Evolutionary conservation across 2,329 filamentous ascomycete species (phyloP).

Genomic region (Aphanoascus verrucosus): DNA sequence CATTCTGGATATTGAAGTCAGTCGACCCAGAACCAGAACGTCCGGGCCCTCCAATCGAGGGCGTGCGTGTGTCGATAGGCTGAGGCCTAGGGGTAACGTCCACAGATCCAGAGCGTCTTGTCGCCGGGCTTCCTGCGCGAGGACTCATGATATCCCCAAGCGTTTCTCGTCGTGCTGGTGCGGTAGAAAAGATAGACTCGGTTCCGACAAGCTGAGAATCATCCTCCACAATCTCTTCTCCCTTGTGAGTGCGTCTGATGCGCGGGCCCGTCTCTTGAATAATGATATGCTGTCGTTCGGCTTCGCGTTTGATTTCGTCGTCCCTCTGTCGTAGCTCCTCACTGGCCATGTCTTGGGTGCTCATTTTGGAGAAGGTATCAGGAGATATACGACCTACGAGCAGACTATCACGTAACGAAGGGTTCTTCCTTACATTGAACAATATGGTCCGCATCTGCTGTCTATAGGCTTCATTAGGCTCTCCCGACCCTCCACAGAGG

Average conservation of each 20-base stretch:
- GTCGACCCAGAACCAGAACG: conserved; percentile 38
- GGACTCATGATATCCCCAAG: conserved; percentile 19
- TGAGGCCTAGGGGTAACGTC: conserved; percentile 21
- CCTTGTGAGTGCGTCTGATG: conserved; percentile 84
- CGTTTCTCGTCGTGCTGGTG: conserved; percentile 35
- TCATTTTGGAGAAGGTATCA: conserved; percentile 75
- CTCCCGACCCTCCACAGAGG: conserved; percentile 41
- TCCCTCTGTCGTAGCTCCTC: conserved; percentile 66
- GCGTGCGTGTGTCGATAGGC: conserved; percentile 29
- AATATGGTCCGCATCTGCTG: conserved; percentile 62
- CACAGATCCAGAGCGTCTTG: conserved; percentile 7
- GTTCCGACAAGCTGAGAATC: conserved; percentile 45
- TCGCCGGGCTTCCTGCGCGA: conserved; percentile 1
- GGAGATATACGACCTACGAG: conserved; percentile 62
- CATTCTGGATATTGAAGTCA: conserved; percentile 73
- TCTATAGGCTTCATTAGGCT: conserved; percentile 46
- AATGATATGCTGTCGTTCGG: conserved; percentile 60
- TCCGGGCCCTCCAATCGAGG: conserved; percentile 39
- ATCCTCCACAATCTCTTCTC: conserved; percentile 77
- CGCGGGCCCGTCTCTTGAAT: conserved; percentile 65
- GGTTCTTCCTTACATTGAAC: conserved; percentile 83
- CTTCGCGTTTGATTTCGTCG: conserved; percentile 44
- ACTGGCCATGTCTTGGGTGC: conserved; percentile 78
- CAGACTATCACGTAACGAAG: conserved; percentile 63
- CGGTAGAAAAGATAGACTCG: conserved; percentile 40